Base-by-base conservation (phyloP, 306 rosid species). In the Alnus rubra region DNA sequence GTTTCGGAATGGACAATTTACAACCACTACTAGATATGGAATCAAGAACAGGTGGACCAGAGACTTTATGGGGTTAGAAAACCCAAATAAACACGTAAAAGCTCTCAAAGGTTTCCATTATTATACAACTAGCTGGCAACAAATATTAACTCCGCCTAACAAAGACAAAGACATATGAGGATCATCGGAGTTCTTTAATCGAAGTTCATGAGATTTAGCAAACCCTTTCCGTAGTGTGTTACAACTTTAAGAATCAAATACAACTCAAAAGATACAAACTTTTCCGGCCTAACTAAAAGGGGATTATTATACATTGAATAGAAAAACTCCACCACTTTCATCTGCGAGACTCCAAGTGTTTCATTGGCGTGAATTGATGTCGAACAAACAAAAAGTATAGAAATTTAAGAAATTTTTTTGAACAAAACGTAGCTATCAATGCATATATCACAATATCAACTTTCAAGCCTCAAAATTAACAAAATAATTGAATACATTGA, bases 1-100 rank as follows among this genome's bases (percentile, higher is more conserved):
- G 86, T 82, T 82, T 88, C 83, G 77, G 82, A 88, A 83, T 81
- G 85, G 84, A 79, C 82, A 88, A 85, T 76, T 80, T 87, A 86
- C 84, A 79, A 51, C 79, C 75, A 74, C 47, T 62, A 45, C 35
- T 76, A 82, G 47, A 76, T n/a, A 74, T 67, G 75, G 58, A 80
- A 82, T 68, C 75, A 73, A 71, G 68, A 18, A 45, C n/a, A 58
- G 58, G 74, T 75, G 83, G 79, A 84, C 83, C 68, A 82, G 50
- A 45, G 50, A 10, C 48, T 80, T 71, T 84, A 45, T 75, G 69
- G 54, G 78, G 31, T 31, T 59, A 73, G 19, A 69, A 71, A 79
- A 31, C 74, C 35, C 71, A 44, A 60, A 82, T 30, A 54, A 49
- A 60, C 64, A 44, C 64, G 30, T 42, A 78, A 55, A 55, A 55